Evolutionary conservation across 2,329 filamentous ascomycete species (phyloP), one percentile per base, ranked within the genome.

Genomic region (Colletotrichum abscissum): DNA sequence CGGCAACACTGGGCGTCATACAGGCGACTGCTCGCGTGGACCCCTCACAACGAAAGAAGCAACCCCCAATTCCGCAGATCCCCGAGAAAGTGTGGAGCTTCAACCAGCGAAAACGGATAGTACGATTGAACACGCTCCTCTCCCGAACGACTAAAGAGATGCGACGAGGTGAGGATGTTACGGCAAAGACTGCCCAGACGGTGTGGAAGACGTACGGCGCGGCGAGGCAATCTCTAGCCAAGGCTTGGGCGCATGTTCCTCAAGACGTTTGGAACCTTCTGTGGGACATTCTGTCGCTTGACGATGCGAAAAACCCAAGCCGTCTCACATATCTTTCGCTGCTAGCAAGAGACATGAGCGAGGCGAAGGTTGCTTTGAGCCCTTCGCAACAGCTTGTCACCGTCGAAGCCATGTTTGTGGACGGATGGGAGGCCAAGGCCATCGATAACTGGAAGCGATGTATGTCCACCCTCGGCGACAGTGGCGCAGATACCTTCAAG

Each of bases 321-420:
- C 88, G 91, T 35, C 87, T 93, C 79, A 82, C 86, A 6, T 92
- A 92, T 78, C 81, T 94, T 35, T 89, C 89, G 72, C 82, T 86
- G 38, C 85, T 96, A 3, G 87, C 90, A 5, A 87, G 91, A 77
- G 93, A 95, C 78, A 92, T 94, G 86, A 85, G 86, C 68, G 86
- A 88, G 5, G 88, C 89, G 22, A 90, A 89, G 8, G 84, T 89
- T 62, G 76, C 84, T 1, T 82, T 95, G 65, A 86, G 82, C 14
- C 85, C 87, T 4, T 80, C 85, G 2, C 92, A 94, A 77, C 89
- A 91, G 75, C 82, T 95, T 22, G 83, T 92, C 33, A 91, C 91
- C 38, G 90, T 95, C 38, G 91, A 94, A 78, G 90, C 92, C 69
- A 84, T 93, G 54, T 92, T 93, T 75, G 84, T 91, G 6, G 87